Conservation (phyloP, 352 stramenopile genomes). For the Phytophthora tentaculata region DNA sequence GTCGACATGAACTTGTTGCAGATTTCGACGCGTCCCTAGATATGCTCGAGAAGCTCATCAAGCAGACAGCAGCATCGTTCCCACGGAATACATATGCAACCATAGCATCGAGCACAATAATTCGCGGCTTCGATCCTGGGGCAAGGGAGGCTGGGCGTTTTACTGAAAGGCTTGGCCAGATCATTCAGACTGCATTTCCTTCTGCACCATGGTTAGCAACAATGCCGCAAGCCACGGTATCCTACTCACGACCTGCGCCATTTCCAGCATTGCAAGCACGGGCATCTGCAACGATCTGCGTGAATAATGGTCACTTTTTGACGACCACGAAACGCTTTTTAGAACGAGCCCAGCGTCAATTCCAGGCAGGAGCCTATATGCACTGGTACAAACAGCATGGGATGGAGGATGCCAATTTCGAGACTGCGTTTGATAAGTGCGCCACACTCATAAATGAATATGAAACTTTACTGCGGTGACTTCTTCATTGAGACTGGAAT, state of each 20-base stretch:
- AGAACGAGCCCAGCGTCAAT: conserved; percentile 54
- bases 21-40: conserved; percentile 18
- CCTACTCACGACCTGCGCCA: conserved; percentile 24
- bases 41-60: conserved; percentile 28
- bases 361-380: conserved; percentile 49
- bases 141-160: conserved; percentile 19
- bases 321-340: conserved; percentile 45
- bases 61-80: conserved; percentile 34
- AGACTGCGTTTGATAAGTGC: conserved; percentile 49
- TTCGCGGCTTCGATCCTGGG: conserved; percentile 30
- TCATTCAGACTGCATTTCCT: conserved; percentile 30
- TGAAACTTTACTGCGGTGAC: conserved; percentile 40
- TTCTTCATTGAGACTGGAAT: too few relatives aligned
- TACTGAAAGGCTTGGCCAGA: conserved; percentile 21
- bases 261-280: conserved; percentile 33
- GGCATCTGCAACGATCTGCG: conserved; percentile 47
- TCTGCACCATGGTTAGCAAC: conserved; percentile 29
- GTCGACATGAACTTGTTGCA: conserved; percentile 9
- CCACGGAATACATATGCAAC: conserved; percentile 16
- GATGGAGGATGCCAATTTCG: conserved; percentile 57
- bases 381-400: conserved; percentile 74
- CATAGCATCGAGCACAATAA: conserved; percentile 34
- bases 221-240: conserved; percentile 14
- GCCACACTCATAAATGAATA: conserved; percentile 51
- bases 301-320: conserved; percentile 63